Conservation (phyloP, 352 stramenopile species). For the Phytophthora pseudosyringae region DNA sequence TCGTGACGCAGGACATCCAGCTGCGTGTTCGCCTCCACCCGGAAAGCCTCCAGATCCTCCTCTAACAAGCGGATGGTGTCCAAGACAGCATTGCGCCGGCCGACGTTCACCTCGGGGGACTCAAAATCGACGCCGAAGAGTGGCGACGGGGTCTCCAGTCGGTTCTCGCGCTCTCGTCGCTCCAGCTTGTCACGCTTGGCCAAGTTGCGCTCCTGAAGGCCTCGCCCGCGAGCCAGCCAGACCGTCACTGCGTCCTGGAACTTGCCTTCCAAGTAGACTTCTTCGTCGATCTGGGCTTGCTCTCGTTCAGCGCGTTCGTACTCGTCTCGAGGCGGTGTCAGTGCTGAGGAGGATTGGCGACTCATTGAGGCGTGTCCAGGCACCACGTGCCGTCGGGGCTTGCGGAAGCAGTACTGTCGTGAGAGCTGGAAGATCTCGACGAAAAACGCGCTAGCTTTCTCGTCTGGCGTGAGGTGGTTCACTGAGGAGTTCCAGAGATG, state of each 20-base stretch:
- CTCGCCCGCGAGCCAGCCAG: slow-evolving; percentile 51
- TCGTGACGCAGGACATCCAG: slow-evolving; percentile 65
- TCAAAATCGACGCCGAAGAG: slow-evolving; percentile 75
- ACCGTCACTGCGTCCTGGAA: slow-evolving; percentile 53
- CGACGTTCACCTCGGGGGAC: slow-evolving; percentile 67
- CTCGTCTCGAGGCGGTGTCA: slow-evolving; percentile 26
- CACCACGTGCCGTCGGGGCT: slow-evolving; percentile 60
- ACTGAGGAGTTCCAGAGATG: slow-evolving; percentile 78
- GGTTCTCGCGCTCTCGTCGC: slow-evolving; percentile 44
- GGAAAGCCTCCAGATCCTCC: slow-evolving; percentile 64
- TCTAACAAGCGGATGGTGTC: slow-evolving; percentile 52
- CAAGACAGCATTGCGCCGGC: slow-evolving; percentile 65
- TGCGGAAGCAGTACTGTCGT: slow-evolving; percentile 77
- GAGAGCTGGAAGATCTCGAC: slow-evolving; percentile 81
- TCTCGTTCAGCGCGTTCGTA: slow-evolving; percentile 28
- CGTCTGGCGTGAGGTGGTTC: slow-evolving; percentile 56
- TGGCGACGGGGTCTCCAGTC: slow-evolving; percentile 39
- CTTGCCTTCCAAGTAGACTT: slow-evolving; percentile 74
- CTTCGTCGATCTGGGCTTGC: slow-evolving; percentile 49
- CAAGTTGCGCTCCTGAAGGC: slow-evolving; percentile 53
- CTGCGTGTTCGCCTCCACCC: slow-evolving; percentile 67
- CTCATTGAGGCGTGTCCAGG: slow-evolving; percentile 9
- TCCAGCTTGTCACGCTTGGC: slow-evolving; percentile 32
- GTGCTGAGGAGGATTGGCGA: slow-evolving; percentile 11
- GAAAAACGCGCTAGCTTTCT: slow-evolving; percentile 66